Evolutionary conservation across 2,329 filamentous ascomycete species (phyloP).

Genomic region (Daldinia sp.): DNA sequence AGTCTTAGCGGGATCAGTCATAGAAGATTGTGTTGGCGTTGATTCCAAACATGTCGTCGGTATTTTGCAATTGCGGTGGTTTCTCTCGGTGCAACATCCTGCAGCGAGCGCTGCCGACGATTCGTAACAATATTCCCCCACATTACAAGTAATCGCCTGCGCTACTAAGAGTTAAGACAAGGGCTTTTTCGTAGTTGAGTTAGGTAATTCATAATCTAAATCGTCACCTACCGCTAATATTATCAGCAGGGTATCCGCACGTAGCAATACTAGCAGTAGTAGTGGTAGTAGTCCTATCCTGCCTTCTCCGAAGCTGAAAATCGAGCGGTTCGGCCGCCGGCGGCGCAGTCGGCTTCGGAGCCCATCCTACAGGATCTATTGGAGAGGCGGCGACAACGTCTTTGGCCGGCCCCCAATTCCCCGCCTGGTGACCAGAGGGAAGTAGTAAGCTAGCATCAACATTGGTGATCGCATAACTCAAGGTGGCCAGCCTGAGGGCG

Average conservation of each 20-base stretch:
- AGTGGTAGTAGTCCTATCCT: constrained; percentile 27
- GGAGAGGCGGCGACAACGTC: constrained; percentile 33
- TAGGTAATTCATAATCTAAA: constrained; percentile 13
- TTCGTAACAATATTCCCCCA: constrained; percentile 43
- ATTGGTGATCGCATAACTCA: constrained; percentile 47
- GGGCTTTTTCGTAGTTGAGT: constrained; percentile 17
- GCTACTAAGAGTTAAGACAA: constrained; percentile 40
- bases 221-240: constrained; percentile 44
- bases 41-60: constrained; percentile 50
- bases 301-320: constrained; percentile 46
- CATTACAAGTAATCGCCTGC: constrained; percentile 44
- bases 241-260: constrained; percentile 46
- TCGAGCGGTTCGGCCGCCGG: constrained; percentile 43
- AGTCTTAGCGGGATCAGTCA: constrained; percentile 39
- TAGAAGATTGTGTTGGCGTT: constrained; percentile 15
- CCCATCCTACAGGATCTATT: constrained; percentile 46
- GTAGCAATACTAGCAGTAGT: constrained; percentile 32
- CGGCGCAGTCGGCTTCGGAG: constrained; percentile 49
- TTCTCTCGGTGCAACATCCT: constrained; percentile 47
- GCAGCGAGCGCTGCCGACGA: constrained; percentile 37
- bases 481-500: constrained; percentile 48
- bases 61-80: constrained; percentile 45
- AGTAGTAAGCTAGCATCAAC: constrained; percentile 46
- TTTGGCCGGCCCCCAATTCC: constrained; percentile 49
- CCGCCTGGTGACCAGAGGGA: constrained; percentile 37